These are phyloP conservation scores for Eucalyptus pumila DNA, from an alignment of 345 rosid genomes.

Conservation along the genomic window DNA sequence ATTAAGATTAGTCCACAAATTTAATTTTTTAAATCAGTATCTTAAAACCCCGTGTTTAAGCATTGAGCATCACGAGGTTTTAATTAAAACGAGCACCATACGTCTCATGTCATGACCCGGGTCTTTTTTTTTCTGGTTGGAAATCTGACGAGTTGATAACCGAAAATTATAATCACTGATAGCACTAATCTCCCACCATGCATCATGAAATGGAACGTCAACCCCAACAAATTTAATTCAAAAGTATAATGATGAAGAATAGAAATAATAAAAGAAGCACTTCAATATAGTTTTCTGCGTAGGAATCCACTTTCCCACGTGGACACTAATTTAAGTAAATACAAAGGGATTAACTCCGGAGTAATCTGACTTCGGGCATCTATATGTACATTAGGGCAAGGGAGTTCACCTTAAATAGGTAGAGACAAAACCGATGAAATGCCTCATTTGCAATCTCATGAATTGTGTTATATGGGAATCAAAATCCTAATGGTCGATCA, in stretches of 20 bases:
- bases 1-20: neutral
- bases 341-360: neutral
- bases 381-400: neutral
- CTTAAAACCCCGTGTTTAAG: neutral
- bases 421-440: neutral
- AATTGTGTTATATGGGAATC: neutral
- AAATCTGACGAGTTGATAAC: neutral
- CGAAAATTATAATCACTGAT: neutral
- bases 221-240: neutral
- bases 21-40: neutral
- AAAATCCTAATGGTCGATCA: neutral
- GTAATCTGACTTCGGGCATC: neutral
- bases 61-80: neutral
- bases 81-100: neutral
- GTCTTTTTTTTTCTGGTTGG: neutral
- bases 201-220: neutral
- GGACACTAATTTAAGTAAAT: neutral
- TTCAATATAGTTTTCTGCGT: neutral
- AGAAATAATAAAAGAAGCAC: neutral
- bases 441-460: neutral
- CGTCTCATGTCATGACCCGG: neutral
- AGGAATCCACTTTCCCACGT: neutral
- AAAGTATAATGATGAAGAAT: neutral
- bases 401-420: neutral
- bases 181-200: neutral